Percentiles rank a stretch among this genome's conserved stretches.
phyloP scores from a whole-genome alignment of 371 early-diverging fungal species.

The Actinomucor elegans region DNA sequence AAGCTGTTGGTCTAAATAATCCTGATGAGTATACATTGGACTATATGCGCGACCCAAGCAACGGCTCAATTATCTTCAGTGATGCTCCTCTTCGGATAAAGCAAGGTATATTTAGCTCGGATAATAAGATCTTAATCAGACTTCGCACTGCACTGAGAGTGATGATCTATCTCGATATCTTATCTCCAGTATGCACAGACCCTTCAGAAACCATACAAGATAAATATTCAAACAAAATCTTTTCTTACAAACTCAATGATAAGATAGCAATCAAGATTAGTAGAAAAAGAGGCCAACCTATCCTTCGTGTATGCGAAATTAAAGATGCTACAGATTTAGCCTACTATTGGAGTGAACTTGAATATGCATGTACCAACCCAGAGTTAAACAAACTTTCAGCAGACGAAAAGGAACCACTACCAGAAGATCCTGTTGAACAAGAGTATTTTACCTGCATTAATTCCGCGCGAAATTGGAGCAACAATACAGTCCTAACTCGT shows the following conservation, averaged over 20 bases:
- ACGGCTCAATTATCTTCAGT: background rate
- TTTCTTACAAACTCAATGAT: conserved; percentile 2
- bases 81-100: too few relatives aligned
- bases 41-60: conserved; percentile 8
- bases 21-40: conserved; percentile 1
- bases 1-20: conserved; percentile 22
- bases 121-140: too few relatives aligned
- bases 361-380: conserved; percentile 21
- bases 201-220: too few relatives aligned
- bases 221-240: too few relatives aligned
- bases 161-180: too few relatives aligned
- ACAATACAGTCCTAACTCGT: background rate
- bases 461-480: background rate
- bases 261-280: conserved; percentile 9
- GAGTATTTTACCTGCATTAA: background rate
- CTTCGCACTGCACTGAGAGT: too few relatives aligned
- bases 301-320: conserved; percentile 19
- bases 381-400: background rate
- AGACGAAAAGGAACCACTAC: background rate
- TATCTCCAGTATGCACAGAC: too few relatives aligned
- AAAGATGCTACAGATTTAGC: conserved; percentile 14
- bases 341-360: conserved; percentile 43
- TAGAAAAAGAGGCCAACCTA: background rate
- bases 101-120: too few relatives aligned
- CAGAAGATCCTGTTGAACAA: background rate